A percentile compares a stretch with the other conserved stretches of the same genome.
phyloP scores from a whole-genome alignment of 176 grass and related monocot species.

The Carex kokanica region DNA sequence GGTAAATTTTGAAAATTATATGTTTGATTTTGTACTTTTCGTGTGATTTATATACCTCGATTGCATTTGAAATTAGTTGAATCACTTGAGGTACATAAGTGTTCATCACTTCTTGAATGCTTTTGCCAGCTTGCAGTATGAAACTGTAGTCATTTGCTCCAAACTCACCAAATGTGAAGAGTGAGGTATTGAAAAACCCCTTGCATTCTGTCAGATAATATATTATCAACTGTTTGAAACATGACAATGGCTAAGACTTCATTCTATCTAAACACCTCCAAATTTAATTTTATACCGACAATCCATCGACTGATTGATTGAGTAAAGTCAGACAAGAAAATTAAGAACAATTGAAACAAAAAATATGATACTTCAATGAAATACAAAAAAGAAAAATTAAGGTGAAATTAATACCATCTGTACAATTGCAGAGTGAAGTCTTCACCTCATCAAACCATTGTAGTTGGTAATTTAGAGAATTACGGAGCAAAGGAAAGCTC shows the following conservation, averaged over 20 bases:
- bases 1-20: not conserved
- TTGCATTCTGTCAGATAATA: slow-evolving; percentile 31
- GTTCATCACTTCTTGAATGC: slow-evolving; percentile 17
- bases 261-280: too few species aligned
- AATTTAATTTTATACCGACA: too few species aligned
- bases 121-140: not conserved
- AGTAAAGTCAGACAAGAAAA: not conserved
- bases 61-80: slow-evolving; percentile 27
- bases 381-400: not conserved
- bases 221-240: not conserved
- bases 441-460: slow-evolving; percentile 59
- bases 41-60: slow-evolving; percentile 40
- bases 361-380: not conserved
- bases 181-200: slow-evolving; percentile 33
- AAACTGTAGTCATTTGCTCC: slow-evolving; percentile 48
- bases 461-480: slow-evolving; percentile 53
- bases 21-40: not conserved
- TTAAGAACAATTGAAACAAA: too few species aligned
- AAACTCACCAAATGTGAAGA: slow-evolving; percentile 41
- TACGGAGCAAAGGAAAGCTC: slow-evolving; percentile 31
- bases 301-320: not conserved
- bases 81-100: slow-evolving; percentile 31
- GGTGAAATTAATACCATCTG: not conserved
- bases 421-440: slow-evolving; percentile 2
- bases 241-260: too few species aligned